phyloP scores from a whole-genome alignment of 768 basidiomycete genomes.

The Lepiota brunneoincarnata region DNA sequence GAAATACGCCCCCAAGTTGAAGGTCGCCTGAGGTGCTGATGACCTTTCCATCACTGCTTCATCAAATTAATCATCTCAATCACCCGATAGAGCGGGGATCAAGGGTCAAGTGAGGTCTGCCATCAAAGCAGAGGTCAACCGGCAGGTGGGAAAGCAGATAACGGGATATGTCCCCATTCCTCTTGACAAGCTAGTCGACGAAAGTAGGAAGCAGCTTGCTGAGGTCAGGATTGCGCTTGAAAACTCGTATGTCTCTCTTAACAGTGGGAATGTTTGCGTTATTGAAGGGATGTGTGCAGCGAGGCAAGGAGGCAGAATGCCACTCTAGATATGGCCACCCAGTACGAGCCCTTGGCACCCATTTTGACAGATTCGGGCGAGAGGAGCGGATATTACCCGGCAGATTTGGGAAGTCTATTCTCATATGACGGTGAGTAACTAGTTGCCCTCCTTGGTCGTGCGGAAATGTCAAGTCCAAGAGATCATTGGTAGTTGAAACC shows the following conservation, averaged over 20 bases:
- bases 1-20: constrained; percentile 15
- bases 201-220: constrained; percentile 40
- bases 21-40: constrained; percentile 15
- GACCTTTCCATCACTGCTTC: neutral
- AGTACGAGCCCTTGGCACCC: constrained; percentile 42
- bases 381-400: constrained; percentile 45
- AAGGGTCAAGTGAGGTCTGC: constrained; percentile 37
- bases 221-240: constrained; percentile 41
- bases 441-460: neutral
- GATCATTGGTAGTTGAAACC: constrained; percentile 31
- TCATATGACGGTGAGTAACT: constrained; percentile 49
- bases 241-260: constrained; percentile 50
- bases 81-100: constrained; percentile 28
- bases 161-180: constrained; percentile 44
- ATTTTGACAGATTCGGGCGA: constrained; percentile 50
- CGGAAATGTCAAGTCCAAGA: constrained; percentile 5
- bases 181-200: constrained; percentile 39
- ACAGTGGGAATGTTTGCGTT: neutral
- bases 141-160: constrained; percentile 49
- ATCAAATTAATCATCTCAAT: neutral
- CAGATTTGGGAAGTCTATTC: constrained; percentile 47
- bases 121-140: constrained; percentile 39
- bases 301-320: constrained; percentile 50
- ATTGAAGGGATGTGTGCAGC: constrained; percentile 24
- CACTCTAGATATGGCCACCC: constrained; percentile 31